Conservation (phyloP, 768 basidiomycete species). For the Boletus sp. region DNA sequence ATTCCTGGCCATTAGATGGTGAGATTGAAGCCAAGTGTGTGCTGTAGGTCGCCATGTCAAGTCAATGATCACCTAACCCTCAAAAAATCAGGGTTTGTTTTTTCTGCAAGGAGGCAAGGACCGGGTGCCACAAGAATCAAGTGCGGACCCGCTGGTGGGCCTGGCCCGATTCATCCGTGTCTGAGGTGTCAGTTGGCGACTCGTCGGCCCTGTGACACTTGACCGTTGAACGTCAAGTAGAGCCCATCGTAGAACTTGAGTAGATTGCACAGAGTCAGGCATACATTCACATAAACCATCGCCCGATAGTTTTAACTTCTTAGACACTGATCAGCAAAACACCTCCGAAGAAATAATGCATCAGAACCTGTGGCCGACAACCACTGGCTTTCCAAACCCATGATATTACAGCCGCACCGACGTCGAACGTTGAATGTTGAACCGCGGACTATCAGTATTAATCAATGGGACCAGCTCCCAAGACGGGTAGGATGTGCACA, state of each 20-base stretch:
- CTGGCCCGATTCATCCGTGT: neutral
- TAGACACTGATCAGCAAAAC: no score
- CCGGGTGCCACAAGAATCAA: neutral
- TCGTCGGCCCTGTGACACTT: neutral
- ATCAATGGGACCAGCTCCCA: neutral
- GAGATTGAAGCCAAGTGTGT: neutral
- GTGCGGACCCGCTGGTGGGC: neutral
- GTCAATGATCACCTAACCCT: neutral
- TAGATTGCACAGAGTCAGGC: neutral
- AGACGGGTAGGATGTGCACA: neutral
- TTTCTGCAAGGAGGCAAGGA: neutral
- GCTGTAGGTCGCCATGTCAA: neutral
- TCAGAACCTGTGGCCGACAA: neutral
- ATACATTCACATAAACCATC: neutral
- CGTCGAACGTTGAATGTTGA: no score
- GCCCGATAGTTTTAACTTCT: neutral
- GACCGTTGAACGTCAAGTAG: neutral
- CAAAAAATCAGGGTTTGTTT: neutral
- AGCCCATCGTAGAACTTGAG: neutral
- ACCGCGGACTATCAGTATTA: neutral
- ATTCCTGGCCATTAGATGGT: neutral
- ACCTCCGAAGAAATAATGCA: no score
- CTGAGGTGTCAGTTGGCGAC: neutral
- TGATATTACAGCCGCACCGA: neutral
- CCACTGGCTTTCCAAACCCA: neutral